phyloP scores from a whole-genome alignment of 2,329 filamentous ascomycete species.

The Cladobotryum mycophilum region DNA sequence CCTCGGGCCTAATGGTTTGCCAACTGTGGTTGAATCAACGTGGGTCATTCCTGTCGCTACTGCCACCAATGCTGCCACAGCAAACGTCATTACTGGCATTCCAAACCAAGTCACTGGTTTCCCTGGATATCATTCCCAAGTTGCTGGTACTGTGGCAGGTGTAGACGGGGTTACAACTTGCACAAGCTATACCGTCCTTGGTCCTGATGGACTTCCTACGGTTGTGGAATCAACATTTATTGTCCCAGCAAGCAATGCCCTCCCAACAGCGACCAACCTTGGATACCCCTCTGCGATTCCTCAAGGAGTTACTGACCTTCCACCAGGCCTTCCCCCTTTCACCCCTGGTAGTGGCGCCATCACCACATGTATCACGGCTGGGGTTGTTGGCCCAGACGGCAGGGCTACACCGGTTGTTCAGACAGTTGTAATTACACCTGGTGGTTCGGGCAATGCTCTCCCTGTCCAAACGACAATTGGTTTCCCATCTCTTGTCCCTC shows the following conservation, averaged over 20 bases:
- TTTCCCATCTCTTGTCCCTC: constrained; percentile 16
- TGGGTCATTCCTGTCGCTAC: constrained; percentile 21
- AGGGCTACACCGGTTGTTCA: constrained; percentile 23
- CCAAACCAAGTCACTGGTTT: constrained; percentile 2
- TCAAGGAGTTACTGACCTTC: constrained; percentile 12
- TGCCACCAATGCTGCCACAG: constrained; percentile 2
- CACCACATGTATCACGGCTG: constrained; percentile 26
- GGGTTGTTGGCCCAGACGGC: constrained; percentile 27
- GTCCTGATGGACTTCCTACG: constrained; percentile 22
- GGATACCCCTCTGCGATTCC: constrained; percentile 15
- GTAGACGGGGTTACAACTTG: constrained; percentile 17
- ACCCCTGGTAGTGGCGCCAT: constrained; percentile 14
- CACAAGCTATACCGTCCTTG: constrained; percentile 25
- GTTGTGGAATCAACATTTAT: constrained; percentile 26
- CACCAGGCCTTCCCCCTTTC: constrained; percentile 14
- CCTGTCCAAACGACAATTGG: constrained; percentile 13
- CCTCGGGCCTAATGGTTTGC: constrained; percentile 24
- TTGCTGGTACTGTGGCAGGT: constrained; percentile 11
- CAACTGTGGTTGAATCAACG: constrained; percentile 29
- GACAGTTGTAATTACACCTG: constrained; percentile 19
- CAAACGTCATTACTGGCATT: background rate
- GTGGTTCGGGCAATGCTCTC: constrained; percentile 7
- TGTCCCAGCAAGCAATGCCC: constrained; percentile 17
- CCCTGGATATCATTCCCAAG: constrained; percentile 11
- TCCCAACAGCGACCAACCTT: constrained; percentile 15